Evolutionary conservation across 2,329 filamentous ascomycete genomes (phyloP).

Genomic region (Diaporthe sp.): DNA sequence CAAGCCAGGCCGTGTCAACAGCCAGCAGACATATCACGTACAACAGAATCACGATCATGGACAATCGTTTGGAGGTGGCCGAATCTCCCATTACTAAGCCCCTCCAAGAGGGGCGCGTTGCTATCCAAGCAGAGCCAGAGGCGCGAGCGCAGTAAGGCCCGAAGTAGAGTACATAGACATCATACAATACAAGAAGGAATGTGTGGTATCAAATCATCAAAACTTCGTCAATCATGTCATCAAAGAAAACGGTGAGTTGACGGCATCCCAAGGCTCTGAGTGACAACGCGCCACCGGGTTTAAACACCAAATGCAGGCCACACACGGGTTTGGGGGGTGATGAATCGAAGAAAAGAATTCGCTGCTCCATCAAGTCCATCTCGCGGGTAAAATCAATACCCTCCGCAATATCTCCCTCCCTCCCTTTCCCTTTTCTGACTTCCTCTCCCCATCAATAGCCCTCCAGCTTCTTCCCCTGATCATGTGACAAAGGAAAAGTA

Average conservation of each 20-base stretch:
- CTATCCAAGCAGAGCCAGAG: slow-evolving; percentile 43
- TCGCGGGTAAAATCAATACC: too few species aligned
- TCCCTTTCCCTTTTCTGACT: slow-evolving; percentile 17
- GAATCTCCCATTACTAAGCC: slow-evolving; percentile 54
- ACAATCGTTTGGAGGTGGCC: slow-evolving; percentile 49
- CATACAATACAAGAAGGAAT: slow-evolving; percentile 40
- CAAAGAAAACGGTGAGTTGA: slow-evolving; percentile 34
- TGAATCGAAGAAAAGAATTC: slow-evolving; percentile 31
- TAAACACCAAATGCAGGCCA: slow-evolving; percentile 41
- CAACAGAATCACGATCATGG: neutral
- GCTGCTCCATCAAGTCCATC: slow-evolving; percentile 40
- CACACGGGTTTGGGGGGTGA: slow-evolving; percentile 34
- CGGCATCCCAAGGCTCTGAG: slow-evolving; percentile 37
- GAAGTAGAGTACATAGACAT: slow-evolving; percentile 31
- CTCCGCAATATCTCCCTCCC: too few species aligned
- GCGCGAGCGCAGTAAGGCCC: slow-evolving; percentile 42
- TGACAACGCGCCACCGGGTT: slow-evolving; percentile 41
- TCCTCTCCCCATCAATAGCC: slow-evolving; percentile 31
- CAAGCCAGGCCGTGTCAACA: neutral
- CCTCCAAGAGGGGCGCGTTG: slow-evolving; percentile 47
- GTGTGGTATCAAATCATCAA: slow-evolving; percentile 38
- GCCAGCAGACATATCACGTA: slow-evolving; percentile 1
- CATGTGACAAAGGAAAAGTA: slow-evolving; percentile 43
- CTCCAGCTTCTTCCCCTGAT: slow-evolving; percentile 35
- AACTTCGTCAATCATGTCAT: slow-evolving; percentile 44